Evolutionary conservation across 2,329 filamentous ascomycete genomes (phyloP).

Genomic region (Pseudovirgaria hyperparasitica): DNA sequence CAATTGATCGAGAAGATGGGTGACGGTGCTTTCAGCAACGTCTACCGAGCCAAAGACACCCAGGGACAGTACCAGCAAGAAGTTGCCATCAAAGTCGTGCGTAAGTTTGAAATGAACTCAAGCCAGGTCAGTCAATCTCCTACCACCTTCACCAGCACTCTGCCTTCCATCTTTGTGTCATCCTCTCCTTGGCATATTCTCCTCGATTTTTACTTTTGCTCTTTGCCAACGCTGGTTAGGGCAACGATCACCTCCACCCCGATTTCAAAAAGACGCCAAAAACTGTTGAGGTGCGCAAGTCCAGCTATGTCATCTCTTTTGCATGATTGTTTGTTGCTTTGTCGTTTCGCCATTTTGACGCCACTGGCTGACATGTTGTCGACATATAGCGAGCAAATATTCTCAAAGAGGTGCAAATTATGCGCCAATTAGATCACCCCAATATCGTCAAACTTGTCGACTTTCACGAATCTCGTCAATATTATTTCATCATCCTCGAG

Average conservation of each 20-base stretch:
- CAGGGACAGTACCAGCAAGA: constrained; percentile 60
- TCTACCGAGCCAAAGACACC: constrained; percentile 76
- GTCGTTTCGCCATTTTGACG: constrained; percentile 13
- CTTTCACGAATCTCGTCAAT: constrained; percentile 85
- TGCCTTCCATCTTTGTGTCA: constrained; percentile 15
- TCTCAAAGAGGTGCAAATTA: constrained; percentile 96
- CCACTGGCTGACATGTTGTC: constrained; percentile 29
- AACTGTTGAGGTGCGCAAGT: constrained; percentile 79
- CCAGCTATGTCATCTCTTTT: constrained; percentile 15
- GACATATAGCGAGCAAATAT: constrained; percentile 76
- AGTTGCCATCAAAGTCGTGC: constrained; percentile 95
- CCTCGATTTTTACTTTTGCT: constrained; percentile 11
- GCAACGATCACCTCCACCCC: constrained; percentile 85
- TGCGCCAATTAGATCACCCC: constrained; percentile 91
- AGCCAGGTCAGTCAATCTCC: constrained; percentile 69
- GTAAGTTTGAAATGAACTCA: constrained; percentile 98
- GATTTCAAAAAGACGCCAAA: constrained; percentile 82
- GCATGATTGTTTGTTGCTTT: constrained; percentile 15
- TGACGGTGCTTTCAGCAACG: constrained; percentile 96
- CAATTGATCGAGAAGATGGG: constrained; percentile 92
- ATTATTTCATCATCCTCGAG: constrained; percentile 96
- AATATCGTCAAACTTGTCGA: constrained; percentile 92
- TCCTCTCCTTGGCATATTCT: constrained; percentile 20
- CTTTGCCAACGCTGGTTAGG: constrained; percentile 42
- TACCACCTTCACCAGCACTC: constrained; percentile 12